A percentile compares a stretch with the other conserved stretches of the same genome.
These are phyloP conservation scores for Ceratobasidium sp. DNA, from an alignment of 1,284 basidiomycete genomes.

Conservation along the genomic window DNA sequence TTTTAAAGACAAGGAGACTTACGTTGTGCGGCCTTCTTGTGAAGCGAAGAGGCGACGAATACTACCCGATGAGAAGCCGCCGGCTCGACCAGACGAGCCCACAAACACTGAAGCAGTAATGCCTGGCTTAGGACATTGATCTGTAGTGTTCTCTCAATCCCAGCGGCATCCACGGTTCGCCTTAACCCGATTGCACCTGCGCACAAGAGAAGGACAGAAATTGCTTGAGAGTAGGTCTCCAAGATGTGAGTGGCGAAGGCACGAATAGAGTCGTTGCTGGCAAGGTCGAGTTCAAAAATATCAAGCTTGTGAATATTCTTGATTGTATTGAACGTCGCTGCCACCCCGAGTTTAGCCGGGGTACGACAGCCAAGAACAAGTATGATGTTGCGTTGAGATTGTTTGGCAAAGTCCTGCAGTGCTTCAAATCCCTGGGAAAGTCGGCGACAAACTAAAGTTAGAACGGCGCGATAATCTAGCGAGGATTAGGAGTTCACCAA, in stretches of 20 bases:
- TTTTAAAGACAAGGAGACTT: background rate
- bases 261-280: conserved; percentile 12
- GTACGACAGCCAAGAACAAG: conserved; percentile 22
- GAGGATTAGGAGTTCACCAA: conserved; percentile 7
- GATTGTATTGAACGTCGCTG: background rate
- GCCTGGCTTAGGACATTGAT: conserved; percentile 42
- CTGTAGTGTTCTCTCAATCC: conserved; percentile 40
- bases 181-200: background rate
- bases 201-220: conserved; percentile 25
- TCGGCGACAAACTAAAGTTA: background rate
- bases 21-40: conserved; percentile 38
- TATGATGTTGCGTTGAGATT: conserved; percentile 20
- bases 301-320: conserved; percentile 18
- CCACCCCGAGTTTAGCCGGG: background rate
- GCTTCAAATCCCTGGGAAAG: conserved; percentile 27
- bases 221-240: conserved; percentile 13
- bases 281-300: conserved; percentile 20
- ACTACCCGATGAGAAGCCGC: conserved; percentile 33
- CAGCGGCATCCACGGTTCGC: conserved; percentile 11
- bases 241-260: conserved; percentile 19
- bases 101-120: conserved; percentile 36
- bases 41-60: conserved; percentile 39
- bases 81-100: conserved; percentile 24
- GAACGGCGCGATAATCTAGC: background rate
- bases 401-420: conserved; percentile 3